A percentile compares a stretch with the other conserved stretches of the same genome.
Evolutionary conservation across 176 grass and related monocot species (phyloP).

Genomic region (Aegilops speltoides): DNA sequence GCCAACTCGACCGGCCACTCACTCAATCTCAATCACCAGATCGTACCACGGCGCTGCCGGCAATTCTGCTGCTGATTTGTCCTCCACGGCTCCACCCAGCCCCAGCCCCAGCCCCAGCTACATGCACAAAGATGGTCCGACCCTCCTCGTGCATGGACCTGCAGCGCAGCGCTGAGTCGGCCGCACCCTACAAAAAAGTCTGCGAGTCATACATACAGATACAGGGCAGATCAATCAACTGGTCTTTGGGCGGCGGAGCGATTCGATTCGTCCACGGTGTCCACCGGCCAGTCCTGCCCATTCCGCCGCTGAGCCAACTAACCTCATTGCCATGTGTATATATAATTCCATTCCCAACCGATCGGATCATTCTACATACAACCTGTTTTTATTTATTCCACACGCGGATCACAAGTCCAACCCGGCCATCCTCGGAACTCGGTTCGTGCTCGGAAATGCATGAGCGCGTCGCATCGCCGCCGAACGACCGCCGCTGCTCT

Average conservation of each 20-base stretch:
- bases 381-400: not conserved
- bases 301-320: not conserved
- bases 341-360: not conserved
- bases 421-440: not conserved
- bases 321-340: not conserved
- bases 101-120: not conserved
- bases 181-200: not conserved
- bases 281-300: not conserved
- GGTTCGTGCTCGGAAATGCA: not conserved
- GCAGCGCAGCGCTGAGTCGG: not conserved
- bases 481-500: not conserved
- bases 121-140: not conserved
- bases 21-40: not conserved
- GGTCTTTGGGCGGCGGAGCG: not conserved
- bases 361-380: not conserved
- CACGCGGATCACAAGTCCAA: not conserved
- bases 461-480: not conserved
- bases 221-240: not conserved
- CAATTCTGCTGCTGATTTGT: constrained; percentile 11
- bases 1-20: not conserved
- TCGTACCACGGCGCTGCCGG: not conserved
- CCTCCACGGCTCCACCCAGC: not conserved
- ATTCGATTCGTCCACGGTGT: not conserved
- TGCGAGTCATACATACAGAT: not conserved
- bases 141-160: not conserved